A percentile compares a stretch with the other conserved stretches of the same genome.
These are phyloP conservation scores for Alternaria sp. DNA, from an alignment of 2,329 filamentous ascomycete genomes.

Conservation along the genomic window DNA sequence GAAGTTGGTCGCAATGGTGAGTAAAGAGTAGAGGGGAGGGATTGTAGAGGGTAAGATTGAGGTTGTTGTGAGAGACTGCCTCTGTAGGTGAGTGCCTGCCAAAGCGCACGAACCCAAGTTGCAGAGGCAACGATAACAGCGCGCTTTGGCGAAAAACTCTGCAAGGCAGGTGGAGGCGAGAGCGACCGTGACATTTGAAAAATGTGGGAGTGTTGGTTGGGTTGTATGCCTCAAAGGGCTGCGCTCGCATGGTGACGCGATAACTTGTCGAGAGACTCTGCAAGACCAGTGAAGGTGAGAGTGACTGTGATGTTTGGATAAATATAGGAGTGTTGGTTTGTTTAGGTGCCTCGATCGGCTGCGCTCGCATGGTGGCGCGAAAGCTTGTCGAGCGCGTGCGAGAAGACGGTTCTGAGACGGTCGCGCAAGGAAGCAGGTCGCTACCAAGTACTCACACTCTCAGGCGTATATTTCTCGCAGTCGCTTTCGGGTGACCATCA, in stretches of 20 bases:
- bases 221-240: neutral
- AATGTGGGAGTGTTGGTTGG: too few relatives aligned
- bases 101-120: too few relatives aligned
- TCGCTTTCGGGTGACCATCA: neutral
- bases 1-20: too few relatives aligned
- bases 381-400: neutral
- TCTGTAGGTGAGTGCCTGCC: too few relatives aligned
- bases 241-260: neutral
- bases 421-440: neutral
- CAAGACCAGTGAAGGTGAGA: neutral
- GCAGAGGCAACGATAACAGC: too few relatives aligned
- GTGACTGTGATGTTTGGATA: neutral
- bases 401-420: neutral
- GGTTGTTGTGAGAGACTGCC: too few relatives aligned
- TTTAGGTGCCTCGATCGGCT: neutral
- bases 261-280: neutral
- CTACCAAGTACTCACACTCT: neutral
- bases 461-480: neutral
- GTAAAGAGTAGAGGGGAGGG: too few relatives aligned
- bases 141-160: too few relatives aligned
- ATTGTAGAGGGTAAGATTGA: too few relatives aligned
- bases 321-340: neutral
- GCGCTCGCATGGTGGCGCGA: neutral
- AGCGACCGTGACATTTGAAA: too few relatives aligned
- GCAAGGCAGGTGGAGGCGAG: too few relatives aligned